These are phyloP conservation scores for Phytophthora quininea DNA, from an alignment of 352 stramenopile species.

Conservation along the genomic window DNA sequence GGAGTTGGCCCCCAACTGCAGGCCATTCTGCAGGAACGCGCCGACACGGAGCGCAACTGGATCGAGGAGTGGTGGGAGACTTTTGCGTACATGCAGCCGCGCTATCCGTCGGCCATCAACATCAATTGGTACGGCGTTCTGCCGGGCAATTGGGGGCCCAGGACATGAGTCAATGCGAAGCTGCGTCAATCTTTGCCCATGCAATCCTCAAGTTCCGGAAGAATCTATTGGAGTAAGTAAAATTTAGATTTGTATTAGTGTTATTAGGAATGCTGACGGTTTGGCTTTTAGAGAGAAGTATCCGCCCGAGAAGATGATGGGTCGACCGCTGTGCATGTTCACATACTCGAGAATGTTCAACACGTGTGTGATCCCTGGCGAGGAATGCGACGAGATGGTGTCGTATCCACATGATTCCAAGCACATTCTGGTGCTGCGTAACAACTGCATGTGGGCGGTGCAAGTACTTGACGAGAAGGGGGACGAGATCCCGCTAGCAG, in stretches of 20 bases:
- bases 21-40: conserved; percentile 83
- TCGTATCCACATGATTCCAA: conserved; percentile 90
- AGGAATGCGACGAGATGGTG: conserved; percentile 87
- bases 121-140: conserved; percentile 98
- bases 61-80: conserved; percentile 97
- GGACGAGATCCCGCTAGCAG: conserved; percentile 70
- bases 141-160: conserved; percentile 90
- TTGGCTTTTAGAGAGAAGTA: conserved; percentile 81
- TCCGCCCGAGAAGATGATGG: conserved; percentile 93
- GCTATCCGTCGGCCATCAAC: conserved; percentile 96
- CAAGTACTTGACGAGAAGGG: conserved; percentile 83
- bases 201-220: conserved; percentile 93
- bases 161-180: conserved; percentile 92
- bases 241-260: background rate
- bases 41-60: conserved; percentile 88
- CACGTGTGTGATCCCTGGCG: conserved; percentile 94
- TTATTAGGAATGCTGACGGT: background rate
- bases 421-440: conserved; percentile 93
- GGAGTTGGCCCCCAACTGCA: conserved; percentile 92
- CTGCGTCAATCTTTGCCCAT: conserved; percentile 84
- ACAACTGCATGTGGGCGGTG: conserved; percentile 90
- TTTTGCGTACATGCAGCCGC: conserved; percentile 94
- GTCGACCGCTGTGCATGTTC: conserved; percentile 92
- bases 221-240: conserved; percentile 82
- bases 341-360: conserved; percentile 97